Conservation (phyloP, 2,329 filamentous ascomycete genomes). For the Talaromyces funiculosus region DNA sequence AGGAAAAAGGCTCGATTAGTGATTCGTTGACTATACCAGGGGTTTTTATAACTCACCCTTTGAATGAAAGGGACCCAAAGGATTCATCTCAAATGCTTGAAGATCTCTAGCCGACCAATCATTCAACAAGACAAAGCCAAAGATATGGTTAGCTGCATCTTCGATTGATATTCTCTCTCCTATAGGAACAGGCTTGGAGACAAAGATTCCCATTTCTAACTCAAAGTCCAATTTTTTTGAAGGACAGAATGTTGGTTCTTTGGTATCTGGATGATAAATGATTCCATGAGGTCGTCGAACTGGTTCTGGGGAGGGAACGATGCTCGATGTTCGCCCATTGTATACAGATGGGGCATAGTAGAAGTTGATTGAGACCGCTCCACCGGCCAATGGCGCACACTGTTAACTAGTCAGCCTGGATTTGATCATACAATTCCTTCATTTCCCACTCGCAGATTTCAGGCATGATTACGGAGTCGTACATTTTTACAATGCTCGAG, state of each 20-base stretch:
- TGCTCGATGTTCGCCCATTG: constrained; percentile 50
- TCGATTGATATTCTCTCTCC: constrained; percentile 36
- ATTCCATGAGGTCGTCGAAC: constrained; percentile 47
- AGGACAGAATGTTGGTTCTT: constrained; percentile 20
- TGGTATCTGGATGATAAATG: constrained; percentile 22
- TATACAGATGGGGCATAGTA: constrained; percentile 50
- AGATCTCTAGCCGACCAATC: constrained; percentile 55
- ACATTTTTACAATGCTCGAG: constrained; percentile 51
- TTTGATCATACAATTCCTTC: background rate
- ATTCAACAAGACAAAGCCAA: constrained; percentile 58
- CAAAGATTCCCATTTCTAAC: constrained; percentile 42
- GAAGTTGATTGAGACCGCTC: constrained; percentile 27
- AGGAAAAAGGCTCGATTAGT: background rate
- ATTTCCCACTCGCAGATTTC: background rate
- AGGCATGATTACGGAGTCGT: constrained; percentile 20
- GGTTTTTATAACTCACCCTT: constrained; percentile 33
- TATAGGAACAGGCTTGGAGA: constrained; percentile 39
- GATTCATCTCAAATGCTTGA: constrained; percentile 56
- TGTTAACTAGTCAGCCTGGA: background rate
- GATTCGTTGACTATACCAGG: background rate
- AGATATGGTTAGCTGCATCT: constrained; percentile 55
- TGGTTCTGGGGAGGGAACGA: constrained; percentile 46
- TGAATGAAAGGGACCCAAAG: constrained; percentile 56
- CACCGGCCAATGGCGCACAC: constrained; percentile 34
- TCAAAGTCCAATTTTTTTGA: constrained; percentile 34